phyloP scores from a whole-genome alignment of 352 stramenopile species.

The Globisporangium megalacanthum region DNA sequence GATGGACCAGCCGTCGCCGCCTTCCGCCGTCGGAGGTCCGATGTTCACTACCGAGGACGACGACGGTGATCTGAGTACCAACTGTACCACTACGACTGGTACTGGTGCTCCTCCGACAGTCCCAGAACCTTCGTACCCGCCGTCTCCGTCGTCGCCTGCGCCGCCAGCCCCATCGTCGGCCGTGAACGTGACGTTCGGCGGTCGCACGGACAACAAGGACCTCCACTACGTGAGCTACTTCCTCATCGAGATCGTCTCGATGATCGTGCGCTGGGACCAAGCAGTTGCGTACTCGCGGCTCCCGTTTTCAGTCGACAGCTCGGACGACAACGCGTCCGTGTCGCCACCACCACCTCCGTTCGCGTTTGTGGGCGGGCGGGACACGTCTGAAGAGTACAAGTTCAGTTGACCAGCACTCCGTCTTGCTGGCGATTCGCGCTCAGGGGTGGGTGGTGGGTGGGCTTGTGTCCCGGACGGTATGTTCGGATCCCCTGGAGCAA shows the following conservation, averaged over 20 bases:
- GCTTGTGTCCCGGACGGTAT: no score
- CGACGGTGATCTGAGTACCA: no score
- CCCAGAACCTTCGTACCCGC: not conserved
- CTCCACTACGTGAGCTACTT: slow-evolving; percentile 22
- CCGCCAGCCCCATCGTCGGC: slow-evolving; percentile 1
- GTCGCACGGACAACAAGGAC: slow-evolving; percentile 40
- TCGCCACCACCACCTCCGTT: not conserved
- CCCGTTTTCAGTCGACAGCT: slow-evolving; percentile 4
- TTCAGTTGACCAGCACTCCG: not conserved
- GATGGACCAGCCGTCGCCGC: slow-evolving; percentile 22
- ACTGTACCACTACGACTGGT: no score
- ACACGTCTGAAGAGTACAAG: slow-evolving; percentile 9
- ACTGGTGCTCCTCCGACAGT: not conserved
- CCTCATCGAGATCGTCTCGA: slow-evolving; percentile 14
- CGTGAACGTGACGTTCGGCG: slow-evolving; percentile 39
- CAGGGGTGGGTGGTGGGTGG: no score
- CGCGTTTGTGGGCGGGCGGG: not conserved
- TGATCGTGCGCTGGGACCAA: slow-evolving; percentile 18
- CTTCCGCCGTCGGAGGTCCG: not conserved
- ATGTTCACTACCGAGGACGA: not conserved
- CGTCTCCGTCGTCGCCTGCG: not conserved
- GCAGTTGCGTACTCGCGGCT: slow-evolving; percentile 10
- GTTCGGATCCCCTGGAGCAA: no score
- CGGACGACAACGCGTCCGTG: not conserved
- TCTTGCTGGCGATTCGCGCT: no score